Evolutionary conservation across 1,139 yeast species (phyloP), one percentile per base, ranked within the genome.

Genomic region (Debaryomyces coudertii): DNA sequence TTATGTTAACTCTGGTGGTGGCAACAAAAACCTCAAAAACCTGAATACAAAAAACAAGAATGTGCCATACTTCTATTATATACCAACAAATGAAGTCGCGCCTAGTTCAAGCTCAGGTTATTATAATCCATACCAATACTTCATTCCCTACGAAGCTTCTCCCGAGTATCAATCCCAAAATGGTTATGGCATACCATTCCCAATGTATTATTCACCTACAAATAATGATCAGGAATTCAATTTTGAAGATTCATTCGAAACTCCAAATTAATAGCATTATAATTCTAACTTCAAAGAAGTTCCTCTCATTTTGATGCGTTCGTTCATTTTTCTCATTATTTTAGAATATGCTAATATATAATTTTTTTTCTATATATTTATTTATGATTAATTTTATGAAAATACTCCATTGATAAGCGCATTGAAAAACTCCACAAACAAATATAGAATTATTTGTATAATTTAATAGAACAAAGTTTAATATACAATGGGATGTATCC

Each of bases 11-110:
- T 27, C 24, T 5, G 44, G 36, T 14, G 45, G 14, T 23, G 30
- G 35, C 14, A 28, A 23, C n/a, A 45, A 48, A 30, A 30, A 14
- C 20, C 25, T 27, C n/a, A 45, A 40, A 40, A 40, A 15, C 25
- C 28, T 22, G 24, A 40, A 27, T 11, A 35, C 34, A 4, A 30
- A 43, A 20, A 46, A 36, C 20, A 42, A 36, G 15, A 47, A 45
- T 28, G 48, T 53, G 12, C 63, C 66, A 7, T 60, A 56, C 38
- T 63, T 57, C 44, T 62, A 60, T 49, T 62, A 61, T 47, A 52
- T 63, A 22, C 67, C 67, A 12, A 52, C 47, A 30, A 46, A 46
- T 29, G 60, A 52, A 29, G 37, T 48, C 20, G 48, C 50, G 12
- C 40, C 51, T 22, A 48, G 48, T 18, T 31, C 40, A 12, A 35